A percentile compares a stretch with the other conserved stretches of the same genome.
Conservation (phyloP, 208 protist genomes). For the Acanthamoeba triangularis region DNA sequence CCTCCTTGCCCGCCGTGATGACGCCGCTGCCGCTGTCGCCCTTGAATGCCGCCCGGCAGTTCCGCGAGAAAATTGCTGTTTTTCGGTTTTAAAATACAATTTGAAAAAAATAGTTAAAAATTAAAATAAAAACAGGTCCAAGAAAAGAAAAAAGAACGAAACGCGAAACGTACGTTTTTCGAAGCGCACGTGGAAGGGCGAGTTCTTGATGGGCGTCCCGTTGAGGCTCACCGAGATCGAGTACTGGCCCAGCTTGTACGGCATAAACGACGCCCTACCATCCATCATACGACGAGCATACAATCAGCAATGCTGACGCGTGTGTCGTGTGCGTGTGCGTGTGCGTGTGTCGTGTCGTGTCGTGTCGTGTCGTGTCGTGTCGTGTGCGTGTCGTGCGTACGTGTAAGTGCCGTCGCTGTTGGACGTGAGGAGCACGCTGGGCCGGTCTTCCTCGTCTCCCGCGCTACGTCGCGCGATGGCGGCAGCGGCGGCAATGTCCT, state of each 20-base stretch:
- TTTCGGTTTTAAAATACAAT: neutral
- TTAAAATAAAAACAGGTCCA: neutral
- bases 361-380: too few relatives aligned
- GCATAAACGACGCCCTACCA: neutral
- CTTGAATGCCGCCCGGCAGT: neutral
- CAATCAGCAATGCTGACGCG: neutral
- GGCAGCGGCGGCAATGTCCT: neutral
- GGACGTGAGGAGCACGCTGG: constrained; percentile 37
- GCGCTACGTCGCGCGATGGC: neutral
- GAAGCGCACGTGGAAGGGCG: constrained; percentile 3
- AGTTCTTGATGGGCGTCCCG: constrained; percentile 50
- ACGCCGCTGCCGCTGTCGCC: neutral
- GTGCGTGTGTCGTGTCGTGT: neutral
- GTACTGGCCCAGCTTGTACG: neutral
- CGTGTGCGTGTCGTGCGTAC: neutral
- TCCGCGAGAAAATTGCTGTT: constrained; percentile 1
- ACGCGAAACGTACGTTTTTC: neutral
- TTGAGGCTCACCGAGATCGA: constrained; percentile 7
- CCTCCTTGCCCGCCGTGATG: constrained; percentile 29
- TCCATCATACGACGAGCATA: neutral
- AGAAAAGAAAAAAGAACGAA: neutral
- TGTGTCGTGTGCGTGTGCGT: neutral
- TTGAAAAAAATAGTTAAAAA: neutral
- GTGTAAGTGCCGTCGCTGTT: constrained; percentile 49
- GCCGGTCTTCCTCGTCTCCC: neutral